Conservation (phyloP, 2,329 filamentous ascomycete genomes). For the Arachnomyces sp. region DNA sequence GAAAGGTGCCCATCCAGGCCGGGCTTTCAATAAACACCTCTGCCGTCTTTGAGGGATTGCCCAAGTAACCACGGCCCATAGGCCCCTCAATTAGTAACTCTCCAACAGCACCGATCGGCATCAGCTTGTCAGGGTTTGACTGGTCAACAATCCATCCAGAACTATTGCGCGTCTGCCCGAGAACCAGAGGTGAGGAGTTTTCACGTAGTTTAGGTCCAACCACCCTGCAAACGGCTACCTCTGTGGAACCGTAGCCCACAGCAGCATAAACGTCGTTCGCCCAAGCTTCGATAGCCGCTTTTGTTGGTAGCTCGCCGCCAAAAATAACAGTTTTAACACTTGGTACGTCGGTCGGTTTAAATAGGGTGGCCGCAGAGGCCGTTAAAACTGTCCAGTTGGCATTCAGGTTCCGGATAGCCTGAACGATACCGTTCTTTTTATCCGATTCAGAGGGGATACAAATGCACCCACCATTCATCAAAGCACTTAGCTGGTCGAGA, state of each 20-base stretch:
- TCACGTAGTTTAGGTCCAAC: slow-evolving; percentile 10
- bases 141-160: slow-evolving; percentile 33
- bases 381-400: slow-evolving; percentile 31
- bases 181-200: slow-evolving; percentile 5
- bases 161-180: slow-evolving; percentile 8
- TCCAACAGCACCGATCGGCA: slow-evolving; percentile 29
- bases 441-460: slow-evolving; percentile 34
- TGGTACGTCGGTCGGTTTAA: slow-evolving; percentile 24
- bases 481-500: slow-evolving; percentile 22
- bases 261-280: slow-evolving; percentile 9
- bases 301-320: slow-evolving; percentile 14
- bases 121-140: slow-evolving; percentile 23
- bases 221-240: slow-evolving; percentile 10
- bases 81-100: slow-evolving; percentile 37
- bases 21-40: slow-evolving; percentile 20
- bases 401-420: slow-evolving; percentile 16
- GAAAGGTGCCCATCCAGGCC: slow-evolving; percentile 9
- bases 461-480: slow-evolving; percentile 31
- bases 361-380: slow-evolving; percentile 22
- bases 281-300: slow-evolving; percentile 11
- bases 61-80: slow-evolving; percentile 33
- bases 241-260: slow-evolving; percentile 9
- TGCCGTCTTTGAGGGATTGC: slow-evolving; percentile 18
- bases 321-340: slow-evolving; percentile 26
- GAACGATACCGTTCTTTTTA: slow-evolving; percentile 29